Evolutionary conservation across 495 filamentous ascomycete genomes (phyloP), one percentile per base, ranked within the genome.

Genomic region (Penicillium goetzii): DNA sequence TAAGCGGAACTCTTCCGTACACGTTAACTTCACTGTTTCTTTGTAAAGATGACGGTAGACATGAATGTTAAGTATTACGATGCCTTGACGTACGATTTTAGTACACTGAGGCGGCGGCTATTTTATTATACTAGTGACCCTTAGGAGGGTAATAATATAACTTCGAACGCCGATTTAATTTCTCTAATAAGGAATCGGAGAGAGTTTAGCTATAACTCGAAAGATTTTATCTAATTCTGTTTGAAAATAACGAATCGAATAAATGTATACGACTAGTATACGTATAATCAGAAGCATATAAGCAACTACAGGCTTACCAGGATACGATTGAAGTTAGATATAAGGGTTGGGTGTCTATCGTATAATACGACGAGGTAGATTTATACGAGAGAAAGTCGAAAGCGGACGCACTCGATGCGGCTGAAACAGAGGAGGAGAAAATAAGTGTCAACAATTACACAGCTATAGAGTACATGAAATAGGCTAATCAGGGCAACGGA

Each of bases 141-240:
- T 6, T 74, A 63, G 72, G 72, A 74, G 60, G 72, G 70, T 17
- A 70, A 76, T 43, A 66, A 59, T 52, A 32, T 69, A 0, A 67
- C 70, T 0, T 52, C 73, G 25, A 70, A 64, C 53, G 53, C 62
- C 21, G 68, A 68, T 63, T 62, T 68, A 17, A 23, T 73, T 8
- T 36, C 19, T 14, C 15, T 64, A 3, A 51, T 41, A 8, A 41
- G 60, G 17, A 60, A 54, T 0, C 71, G 62, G 68, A 21, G 34
- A 5, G 50, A 54, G 3, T 17, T 71, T 4, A 58, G 26, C 8
- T 25, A 25, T 11, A 30, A 45, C 8, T 6, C 12, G 23, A 59
- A 4, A 32, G 36, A 19, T n/a, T 49, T 26, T 73, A 66, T 45
- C 72, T 64, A 45, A 53, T 75, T 15, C 26, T 45, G 0, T 73